These are phyloP conservation scores for Iris pallida DNA, from an alignment of 116 monocot species.

Conservation along the genomic window DNA sequence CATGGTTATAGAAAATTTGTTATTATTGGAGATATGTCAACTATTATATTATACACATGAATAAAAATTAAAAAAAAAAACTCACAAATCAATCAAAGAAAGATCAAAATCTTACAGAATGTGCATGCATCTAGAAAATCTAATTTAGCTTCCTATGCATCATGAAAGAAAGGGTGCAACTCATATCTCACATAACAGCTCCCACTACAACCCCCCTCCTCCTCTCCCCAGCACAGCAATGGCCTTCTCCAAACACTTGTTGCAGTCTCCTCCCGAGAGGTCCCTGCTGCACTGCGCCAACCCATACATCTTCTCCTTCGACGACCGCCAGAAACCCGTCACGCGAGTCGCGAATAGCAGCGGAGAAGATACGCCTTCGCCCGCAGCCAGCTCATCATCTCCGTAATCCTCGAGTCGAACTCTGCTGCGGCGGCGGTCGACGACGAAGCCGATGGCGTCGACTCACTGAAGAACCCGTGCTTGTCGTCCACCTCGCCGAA, in stretches of 20 bases:
- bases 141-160: no score
- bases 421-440: background rate
- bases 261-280: conserved; percentile 22
- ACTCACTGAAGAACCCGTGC: background rate
- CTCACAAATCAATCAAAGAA: no score
- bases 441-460: background rate
- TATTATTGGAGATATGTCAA: no score
- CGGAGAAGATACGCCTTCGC: conserved; percentile 5
- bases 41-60: no score
- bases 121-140: no score
- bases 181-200: conserved; percentile 29
- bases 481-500: conserved; percentile 2
- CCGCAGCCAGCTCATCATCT: conserved; percentile 11
- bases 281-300: conserved; percentile 30
- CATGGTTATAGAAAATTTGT: no score
- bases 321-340: background rate
- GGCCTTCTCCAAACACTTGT: conserved; percentile 13
- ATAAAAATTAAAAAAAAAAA: no score
- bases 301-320: conserved; percentile 15
- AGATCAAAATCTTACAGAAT: no score
- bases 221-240: conserved; percentile 11
- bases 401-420: background rate
- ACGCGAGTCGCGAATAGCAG: conserved; percentile 16
- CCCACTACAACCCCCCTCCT: conserved; percentile 19
- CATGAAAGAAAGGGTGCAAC: conserved; percentile 16